phyloP scores from a whole-genome alignment of 2,329 filamentous ascomycete species.

The Exophiala dermatitidis region DNA sequence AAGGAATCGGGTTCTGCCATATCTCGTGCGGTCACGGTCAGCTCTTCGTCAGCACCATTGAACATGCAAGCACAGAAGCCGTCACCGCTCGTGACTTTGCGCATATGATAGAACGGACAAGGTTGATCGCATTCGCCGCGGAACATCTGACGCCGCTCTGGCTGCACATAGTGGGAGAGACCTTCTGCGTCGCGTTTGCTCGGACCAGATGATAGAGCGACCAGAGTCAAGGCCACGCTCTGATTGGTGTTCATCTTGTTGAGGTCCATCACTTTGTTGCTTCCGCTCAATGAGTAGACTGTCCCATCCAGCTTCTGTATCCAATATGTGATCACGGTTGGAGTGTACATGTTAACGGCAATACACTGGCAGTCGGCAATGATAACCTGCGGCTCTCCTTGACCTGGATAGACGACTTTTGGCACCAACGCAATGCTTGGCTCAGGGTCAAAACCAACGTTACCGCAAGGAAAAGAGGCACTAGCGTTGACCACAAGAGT shows the following conservation, averaged over 20 bases:
- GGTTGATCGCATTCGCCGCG: slow-evolving; percentile 10
- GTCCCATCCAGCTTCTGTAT: slow-evolving; percentile 22
- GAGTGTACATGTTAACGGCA: slow-evolving; percentile 26
- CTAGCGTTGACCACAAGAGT: slow-evolving; percentile 24
- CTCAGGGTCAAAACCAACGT: slow-evolving; percentile 19
- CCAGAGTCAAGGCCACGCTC: slow-evolving; percentile 17
- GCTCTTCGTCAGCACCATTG: slow-evolving; percentile 14
- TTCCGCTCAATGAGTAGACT: slow-evolving; percentile 21
- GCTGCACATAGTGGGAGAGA: slow-evolving; percentile 6
- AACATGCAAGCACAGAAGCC: slow-evolving; percentile 23
- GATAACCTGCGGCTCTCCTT: slow-evolving; percentile 15
- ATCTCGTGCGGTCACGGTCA: slow-evolving; percentile 4
- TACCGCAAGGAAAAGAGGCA: slow-evolving; percentile 20
- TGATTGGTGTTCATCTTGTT: slow-evolving; percentile 20
- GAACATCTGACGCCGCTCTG: slow-evolving; percentile 17
- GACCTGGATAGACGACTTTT: slow-evolving; percentile 18
- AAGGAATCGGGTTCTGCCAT: slow-evolving; percentile 14
- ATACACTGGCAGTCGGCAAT: slow-evolving; percentile 24
- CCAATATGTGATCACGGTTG: slow-evolving; percentile 22
- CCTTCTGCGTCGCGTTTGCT: slow-evolving; percentile 11
- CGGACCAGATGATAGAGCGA: slow-evolving; percentile 4
- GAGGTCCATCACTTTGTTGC: slow-evolving; percentile 24
- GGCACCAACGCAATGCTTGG: slow-evolving; percentile 24
- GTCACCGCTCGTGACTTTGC: slow-evolving; percentile 13
- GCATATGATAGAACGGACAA: slow-evolving; percentile 21